These are phyloP conservation scores for Cryphonectria radicalis DNA, from an alignment of 2,329 filamentous ascomycete genomes.

Conservation along the genomic window DNA sequence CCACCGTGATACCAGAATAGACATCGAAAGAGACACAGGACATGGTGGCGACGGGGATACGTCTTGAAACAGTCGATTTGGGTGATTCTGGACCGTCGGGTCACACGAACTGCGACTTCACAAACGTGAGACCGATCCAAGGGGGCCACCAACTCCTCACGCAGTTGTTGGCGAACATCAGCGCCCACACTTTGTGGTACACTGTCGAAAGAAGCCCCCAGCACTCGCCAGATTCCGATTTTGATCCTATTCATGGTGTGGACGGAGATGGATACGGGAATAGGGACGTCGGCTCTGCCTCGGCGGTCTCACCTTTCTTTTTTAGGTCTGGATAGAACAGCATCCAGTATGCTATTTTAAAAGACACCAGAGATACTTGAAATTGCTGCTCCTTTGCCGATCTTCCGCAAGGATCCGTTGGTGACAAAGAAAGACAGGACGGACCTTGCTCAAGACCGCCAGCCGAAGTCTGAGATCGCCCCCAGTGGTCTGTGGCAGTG, in stretches of 20 bases:
- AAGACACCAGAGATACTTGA: not conserved
- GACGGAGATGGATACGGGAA: not conserved
- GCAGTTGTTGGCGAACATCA: not conserved
- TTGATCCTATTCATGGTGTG: not conserved
- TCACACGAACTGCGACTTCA: not conserved
- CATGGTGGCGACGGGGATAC: not conserved
- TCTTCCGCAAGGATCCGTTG: not conserved
- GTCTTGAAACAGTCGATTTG: not conserved
- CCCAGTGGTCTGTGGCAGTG: not conserved
- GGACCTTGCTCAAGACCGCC: not conserved
- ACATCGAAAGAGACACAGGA: not conserved
- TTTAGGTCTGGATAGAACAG: not conserved
- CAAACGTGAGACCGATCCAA: conserved; percentile 1
- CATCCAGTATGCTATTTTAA: not conserved
- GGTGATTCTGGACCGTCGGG: not conserved
- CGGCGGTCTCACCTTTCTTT: conserved; percentile 5
- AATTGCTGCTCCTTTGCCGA: not conserved
- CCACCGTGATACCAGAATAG: not conserved
- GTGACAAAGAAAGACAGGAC: not conserved
- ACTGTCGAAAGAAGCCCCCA: not conserved
- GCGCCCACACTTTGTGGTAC: not conserved
- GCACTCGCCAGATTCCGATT: not conserved
- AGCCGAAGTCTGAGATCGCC: not conserved
- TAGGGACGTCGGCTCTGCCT: not conserved
- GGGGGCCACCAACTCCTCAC: not conserved